phyloP scores from a whole-genome alignment of 208 protist species.

The Acanthamoeba castellanii region DNA sequence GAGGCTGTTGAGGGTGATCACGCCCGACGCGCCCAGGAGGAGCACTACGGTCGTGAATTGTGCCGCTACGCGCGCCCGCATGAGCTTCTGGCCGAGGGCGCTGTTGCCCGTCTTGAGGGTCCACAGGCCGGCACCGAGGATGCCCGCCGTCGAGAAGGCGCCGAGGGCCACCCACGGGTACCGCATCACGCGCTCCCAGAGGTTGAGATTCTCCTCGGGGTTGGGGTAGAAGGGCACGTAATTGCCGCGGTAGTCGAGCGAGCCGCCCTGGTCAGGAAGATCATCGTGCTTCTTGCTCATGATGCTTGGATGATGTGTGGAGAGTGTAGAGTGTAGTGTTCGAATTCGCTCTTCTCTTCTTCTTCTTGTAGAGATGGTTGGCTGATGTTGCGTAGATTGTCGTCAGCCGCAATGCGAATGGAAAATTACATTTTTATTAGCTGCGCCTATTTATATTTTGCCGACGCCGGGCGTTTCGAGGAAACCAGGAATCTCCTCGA shows the following conservation, averaged over 20 bases:
- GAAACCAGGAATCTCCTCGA: too few species aligned
- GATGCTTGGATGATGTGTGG: background rate
- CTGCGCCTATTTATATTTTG: too few species aligned
- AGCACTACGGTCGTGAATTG: constrained; percentile 30
- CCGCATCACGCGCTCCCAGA: background rate
- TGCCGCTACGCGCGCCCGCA: background rate
- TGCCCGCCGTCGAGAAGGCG: constrained; percentile 21
- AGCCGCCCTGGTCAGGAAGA: background rate
- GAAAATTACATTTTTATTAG: too few species aligned
- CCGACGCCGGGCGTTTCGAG: too few species aligned
- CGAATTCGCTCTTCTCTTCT: too few species aligned
- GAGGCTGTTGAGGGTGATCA: background rate
- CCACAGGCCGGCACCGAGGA: constrained; percentile 6
- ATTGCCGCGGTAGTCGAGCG: constrained; percentile 4
- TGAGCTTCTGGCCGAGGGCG: constrained; percentile 40
- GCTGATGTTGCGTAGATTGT: too few species aligned
- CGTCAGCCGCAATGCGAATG: too few species aligned
- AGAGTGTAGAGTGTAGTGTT: too few species aligned
- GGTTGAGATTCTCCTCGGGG: constrained; percentile 16
- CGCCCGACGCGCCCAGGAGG: constrained; percentile 12
- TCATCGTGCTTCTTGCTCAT: constrained; percentile 25
- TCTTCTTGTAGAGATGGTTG: too few species aligned
- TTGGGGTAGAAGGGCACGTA: constrained; percentile 57
- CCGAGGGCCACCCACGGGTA: background rate
- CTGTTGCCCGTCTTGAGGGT: constrained; percentile 50